Evolutionary conservation across 495 filamentous ascomycete species (phyloP), one percentile per base, ranked within the genome.

Genomic region (Xylaria bambusicola): DNA sequence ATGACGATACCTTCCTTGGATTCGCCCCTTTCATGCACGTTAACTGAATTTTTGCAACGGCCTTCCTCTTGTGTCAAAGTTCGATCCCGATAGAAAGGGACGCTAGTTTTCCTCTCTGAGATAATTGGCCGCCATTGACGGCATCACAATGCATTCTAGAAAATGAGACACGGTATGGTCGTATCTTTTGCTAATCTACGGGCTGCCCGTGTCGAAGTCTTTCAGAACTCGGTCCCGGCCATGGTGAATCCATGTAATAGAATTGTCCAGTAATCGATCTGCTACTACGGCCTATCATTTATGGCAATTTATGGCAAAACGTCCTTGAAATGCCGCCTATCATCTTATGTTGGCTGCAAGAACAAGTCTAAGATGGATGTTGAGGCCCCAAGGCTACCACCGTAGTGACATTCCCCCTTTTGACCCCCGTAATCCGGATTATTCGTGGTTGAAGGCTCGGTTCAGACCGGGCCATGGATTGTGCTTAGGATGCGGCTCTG

Each of bases 401-500:
- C 15, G 33, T 6, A 20, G 44, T 46, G 26, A 29, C 29, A 24
- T 44, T 47, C 17, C 17, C 21, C 31, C 31, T 20, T 18, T 26
- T 48, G n/a, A 6, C 33, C 17, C 23, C 21, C 31, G 21, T 38
- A 3, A 21, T 41, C 35, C 27, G 20, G 24, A 17, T 9, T 15
- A 17, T 6, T 31, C 4, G 9, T 3, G 13, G 17, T 12, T 20
- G 23, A 6, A 8, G 12, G 26, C 24, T 3, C n/a, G 17, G 35
- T 40, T 41, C 3, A 21, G 26, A 33, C 17, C 38, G 52, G 20
- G 33, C 21, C 8, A 31, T 2, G 9, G 15, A 17, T n/a, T 8
- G 18, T 18, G 23, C 9, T n/a, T 20, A 55, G 1, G 12, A 35
- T 56, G 53, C 41, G 53, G 53, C 53, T 56, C 53, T 56, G 41